These are phyloP conservation scores for Begonia peltatifolia DNA, from an alignment of 306 rosid species.

Conservation along the genomic window DNA sequence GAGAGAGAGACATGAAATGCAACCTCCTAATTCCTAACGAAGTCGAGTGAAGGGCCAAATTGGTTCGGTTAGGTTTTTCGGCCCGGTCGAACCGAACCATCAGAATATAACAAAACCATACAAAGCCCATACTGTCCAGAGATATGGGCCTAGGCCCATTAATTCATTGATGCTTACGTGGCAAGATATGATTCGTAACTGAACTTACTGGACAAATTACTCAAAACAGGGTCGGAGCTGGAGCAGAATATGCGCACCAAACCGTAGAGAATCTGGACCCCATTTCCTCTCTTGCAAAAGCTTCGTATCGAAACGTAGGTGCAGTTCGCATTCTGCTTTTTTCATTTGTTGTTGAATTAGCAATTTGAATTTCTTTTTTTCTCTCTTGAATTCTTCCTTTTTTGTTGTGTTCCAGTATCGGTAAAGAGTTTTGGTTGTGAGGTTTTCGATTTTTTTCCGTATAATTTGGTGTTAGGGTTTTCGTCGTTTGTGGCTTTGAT, in stretches of 20 bases:
- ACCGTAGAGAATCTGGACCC: background rate
- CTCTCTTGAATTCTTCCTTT: background rate
- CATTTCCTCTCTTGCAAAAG: background rate
- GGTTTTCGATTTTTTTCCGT: background rate
- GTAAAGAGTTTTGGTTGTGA: background rate
- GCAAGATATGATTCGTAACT: background rate
- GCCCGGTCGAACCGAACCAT: too few relatives aligned
- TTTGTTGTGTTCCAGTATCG: background rate
- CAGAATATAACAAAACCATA: too few relatives aligned
- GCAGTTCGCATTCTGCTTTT: background rate
- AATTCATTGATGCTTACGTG: background rate
- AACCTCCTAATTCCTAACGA: too few relatives aligned
- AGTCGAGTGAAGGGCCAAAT: too few relatives aligned
- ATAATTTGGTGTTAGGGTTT: background rate
- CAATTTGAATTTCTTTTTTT: background rate
- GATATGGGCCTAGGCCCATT: too few relatives aligned
- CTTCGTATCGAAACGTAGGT: background rate
- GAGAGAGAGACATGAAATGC: too few relatives aligned
- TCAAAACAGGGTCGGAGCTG: background rate
- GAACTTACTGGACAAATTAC: background rate
- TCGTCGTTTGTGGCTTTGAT: background rate
- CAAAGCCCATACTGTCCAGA: too few relatives aligned
- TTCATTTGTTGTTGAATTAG: background rate
- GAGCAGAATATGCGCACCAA: slow-evolving; percentile 1
- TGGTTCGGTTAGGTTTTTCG: too few relatives aligned